These are phyloP conservation scores for Pseudonectria buxi DNA, from an alignment of 2,329 filamentous ascomycete genomes.

Conservation along the genomic window DNA sequence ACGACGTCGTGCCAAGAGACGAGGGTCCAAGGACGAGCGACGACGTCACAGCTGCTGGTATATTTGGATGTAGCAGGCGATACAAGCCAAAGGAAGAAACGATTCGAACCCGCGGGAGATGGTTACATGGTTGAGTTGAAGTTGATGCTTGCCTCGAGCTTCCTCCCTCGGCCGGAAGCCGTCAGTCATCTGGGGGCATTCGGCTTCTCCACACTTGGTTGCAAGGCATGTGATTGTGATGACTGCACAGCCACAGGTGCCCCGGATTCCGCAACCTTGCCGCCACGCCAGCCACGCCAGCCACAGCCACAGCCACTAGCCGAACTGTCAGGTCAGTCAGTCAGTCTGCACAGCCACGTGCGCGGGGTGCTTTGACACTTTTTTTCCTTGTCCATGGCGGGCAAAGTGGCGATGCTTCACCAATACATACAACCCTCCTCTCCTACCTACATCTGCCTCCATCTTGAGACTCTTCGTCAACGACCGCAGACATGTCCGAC, in stretches of 20 bases:
- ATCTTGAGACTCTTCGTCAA: background rate
- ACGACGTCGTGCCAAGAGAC: conserved; percentile 20
- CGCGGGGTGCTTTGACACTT: no score
- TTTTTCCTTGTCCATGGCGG: no score
- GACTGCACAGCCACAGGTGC: conserved; percentile 3
- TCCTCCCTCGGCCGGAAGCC: conserved; percentile 23
- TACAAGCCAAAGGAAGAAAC: no score
- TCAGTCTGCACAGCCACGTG: no score
- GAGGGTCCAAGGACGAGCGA: background rate
- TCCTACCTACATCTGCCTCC: background rate
- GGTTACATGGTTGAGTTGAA: no score
- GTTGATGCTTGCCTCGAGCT: conserved; percentile 7
- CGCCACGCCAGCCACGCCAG: conserved; percentile 8
- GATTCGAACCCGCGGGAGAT: no score
- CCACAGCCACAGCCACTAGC: conserved; percentile 10
- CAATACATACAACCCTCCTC: background rate
- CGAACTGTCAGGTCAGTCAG: no score
- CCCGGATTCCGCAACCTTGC: conserved; percentile 7
- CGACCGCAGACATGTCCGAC: conserved; percentile 47
- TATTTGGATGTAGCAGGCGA: no score
- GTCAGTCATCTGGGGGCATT: conserved; percentile 20
- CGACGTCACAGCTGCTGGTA: no score
- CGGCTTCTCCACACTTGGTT: conserved; percentile 17
- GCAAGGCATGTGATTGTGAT: conserved; percentile 24
- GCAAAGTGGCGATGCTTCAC: no score